Conservation (phyloP, 2,329 filamentous ascomycete species). For the Colletotrichum spaethianum region DNA sequence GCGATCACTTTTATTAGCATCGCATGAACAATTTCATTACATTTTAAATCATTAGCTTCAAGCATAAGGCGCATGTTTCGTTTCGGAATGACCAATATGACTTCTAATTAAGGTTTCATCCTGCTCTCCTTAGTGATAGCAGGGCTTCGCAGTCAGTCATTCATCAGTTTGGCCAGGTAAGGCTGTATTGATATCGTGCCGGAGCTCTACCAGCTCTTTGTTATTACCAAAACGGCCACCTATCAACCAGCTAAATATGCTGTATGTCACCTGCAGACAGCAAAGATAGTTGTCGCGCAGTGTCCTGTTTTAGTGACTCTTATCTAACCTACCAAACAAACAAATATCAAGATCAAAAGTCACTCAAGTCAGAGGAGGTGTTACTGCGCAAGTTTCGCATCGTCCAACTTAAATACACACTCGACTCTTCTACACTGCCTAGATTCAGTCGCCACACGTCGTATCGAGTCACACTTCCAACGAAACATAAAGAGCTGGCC, state of each 20-base stretch:
- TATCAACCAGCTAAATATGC: no score
- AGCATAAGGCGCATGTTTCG: no score
- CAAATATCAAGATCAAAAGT: no score
- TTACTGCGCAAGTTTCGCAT: background rate
- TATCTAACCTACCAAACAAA: background rate
- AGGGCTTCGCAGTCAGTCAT: background rate
- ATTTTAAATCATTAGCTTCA: no score
- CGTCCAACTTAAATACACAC: fast-evolving
- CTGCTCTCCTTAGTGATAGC: background rate
- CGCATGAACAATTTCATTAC: no score
- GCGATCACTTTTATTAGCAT: no score
- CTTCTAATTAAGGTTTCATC: no score
- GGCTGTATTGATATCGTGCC: background rate
- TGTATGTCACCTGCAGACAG: background rate
- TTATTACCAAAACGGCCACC: no score
- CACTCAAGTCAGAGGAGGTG: no score
- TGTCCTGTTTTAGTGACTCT: no score
- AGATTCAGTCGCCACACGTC: background rate
- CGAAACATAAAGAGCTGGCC: background rate
- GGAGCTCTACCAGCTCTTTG: no score
- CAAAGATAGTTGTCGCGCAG: background rate
- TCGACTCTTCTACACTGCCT: background rate
- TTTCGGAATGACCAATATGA: no score
- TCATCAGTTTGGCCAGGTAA: background rate
- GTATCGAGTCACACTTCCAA: background rate